Evolutionary conservation across 768 basidiomycete genomes (phyloP).

Genomic region (Dioszegia aurantiaca): DNA sequence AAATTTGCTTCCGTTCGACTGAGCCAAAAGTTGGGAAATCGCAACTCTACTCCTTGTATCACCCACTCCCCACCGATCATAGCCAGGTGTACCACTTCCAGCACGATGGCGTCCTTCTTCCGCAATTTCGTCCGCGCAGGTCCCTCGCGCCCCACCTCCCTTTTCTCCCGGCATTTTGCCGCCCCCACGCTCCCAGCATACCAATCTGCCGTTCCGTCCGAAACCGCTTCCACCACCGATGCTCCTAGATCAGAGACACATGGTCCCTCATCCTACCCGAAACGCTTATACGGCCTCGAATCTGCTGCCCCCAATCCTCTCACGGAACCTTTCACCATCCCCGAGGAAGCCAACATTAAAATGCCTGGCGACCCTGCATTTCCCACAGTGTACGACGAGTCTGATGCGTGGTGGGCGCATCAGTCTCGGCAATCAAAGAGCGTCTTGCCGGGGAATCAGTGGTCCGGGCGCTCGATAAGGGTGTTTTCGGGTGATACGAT

Average conservation of each 20-base stretch:
- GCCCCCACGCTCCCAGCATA: neutral
- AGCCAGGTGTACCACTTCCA: too few relatives aligned
- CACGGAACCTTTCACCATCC: neutral
- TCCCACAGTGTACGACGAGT: neutral
- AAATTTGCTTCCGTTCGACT: slow-evolving; percentile 9
- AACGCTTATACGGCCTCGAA: neutral
- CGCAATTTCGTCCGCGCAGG: slow-evolving; percentile 9
- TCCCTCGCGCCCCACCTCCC: neutral
- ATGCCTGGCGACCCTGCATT: neutral
- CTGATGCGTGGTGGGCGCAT: slow-evolving; percentile 4
- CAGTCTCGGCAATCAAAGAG: slow-evolving; percentile 5
- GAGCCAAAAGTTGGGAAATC: neutral
- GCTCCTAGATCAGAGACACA: neutral
- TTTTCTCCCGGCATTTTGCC: neutral
- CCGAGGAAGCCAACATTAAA: neutral
- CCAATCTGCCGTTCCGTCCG: neutral
- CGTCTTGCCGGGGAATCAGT: slow-evolving; percentile 10
- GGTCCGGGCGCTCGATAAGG: slow-evolving; percentile 6
- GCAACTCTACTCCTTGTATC: too few relatives aligned
- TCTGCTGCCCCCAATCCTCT: neutral
- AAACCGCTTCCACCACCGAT: neutral
- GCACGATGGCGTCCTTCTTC: slow-evolving; percentile 13
- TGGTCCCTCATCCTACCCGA: neutral
- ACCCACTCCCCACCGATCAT: too few relatives aligned
- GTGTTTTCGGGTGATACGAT: neutral